These are phyloP conservation scores for Cystobasidium tubakii DNA, from an alignment of 768 basidiomycete species.

Conservation along the genomic window DNA sequence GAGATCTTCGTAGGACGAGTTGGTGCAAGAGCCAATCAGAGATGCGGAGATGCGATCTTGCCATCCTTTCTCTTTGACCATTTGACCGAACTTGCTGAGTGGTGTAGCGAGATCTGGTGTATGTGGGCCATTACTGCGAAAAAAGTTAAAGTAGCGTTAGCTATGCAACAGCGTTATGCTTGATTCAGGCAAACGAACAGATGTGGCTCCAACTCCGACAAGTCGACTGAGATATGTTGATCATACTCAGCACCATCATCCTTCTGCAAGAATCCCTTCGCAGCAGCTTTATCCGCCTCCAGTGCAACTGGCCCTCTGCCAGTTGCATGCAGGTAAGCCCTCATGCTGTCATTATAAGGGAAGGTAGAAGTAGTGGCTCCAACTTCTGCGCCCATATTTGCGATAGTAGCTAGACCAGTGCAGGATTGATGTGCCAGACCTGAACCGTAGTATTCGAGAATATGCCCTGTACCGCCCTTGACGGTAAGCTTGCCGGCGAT, in stretches of 20 bases:
- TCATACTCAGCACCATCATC: constrained; percentile 85
- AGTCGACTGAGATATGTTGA: constrained; percentile 74
- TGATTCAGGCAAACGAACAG: constrained; percentile 35
- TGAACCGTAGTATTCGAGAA: constrained; percentile 93
- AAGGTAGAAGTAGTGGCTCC: constrained; percentile 99
- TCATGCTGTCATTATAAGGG: constrained; percentile 88
- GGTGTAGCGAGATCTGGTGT: constrained; percentile 95
- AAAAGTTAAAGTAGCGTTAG: constrained; percentile 64
- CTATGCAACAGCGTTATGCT: constrained; percentile 77
- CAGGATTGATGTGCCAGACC: constrained; percentile 84
- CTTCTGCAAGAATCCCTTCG: constrained; percentile 68
- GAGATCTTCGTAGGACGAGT: constrained; percentile 81
- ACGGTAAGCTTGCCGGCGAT: constrained; percentile 91
- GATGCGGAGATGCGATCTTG: constrained; percentile 84
- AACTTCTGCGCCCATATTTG: constrained; percentile 99
- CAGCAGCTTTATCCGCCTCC: constrained; percentile 77
- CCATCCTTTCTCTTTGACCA: constrained; percentile 81
- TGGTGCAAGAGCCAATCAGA: constrained; percentile 97
- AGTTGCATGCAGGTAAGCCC: constrained; percentile 80
- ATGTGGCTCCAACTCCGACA: constrained; percentile 45
- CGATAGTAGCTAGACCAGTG: constrained; percentile 87
- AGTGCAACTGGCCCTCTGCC: constrained; percentile 75
- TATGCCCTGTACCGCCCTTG: constrained; percentile 91
- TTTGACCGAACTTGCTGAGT: constrained; percentile 73
- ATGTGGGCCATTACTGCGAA: constrained; percentile 73